A percentile compares a stretch with the other conserved stretches of the same genome.
phyloP scores from a whole-genome alignment of 1,139 yeast genomes.

The Oligophagozyma castellii region DNA sequence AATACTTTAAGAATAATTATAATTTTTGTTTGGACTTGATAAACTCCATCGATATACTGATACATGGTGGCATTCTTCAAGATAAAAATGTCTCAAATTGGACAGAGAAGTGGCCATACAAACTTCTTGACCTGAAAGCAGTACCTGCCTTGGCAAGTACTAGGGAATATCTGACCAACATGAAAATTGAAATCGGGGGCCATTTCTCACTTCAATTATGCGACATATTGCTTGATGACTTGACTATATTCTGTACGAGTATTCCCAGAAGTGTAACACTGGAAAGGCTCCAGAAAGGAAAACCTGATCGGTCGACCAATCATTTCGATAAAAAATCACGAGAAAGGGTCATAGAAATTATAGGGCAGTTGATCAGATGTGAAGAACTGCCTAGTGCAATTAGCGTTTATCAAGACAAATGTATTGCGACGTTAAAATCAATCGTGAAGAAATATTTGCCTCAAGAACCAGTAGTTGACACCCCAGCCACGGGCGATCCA shows the following conservation, averaged over 20 bases:
- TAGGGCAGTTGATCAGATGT: constrained; percentile 47
- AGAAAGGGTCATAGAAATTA: constrained; percentile 30
- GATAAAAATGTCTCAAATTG: constrained; percentile 23
- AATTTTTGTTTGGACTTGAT: constrained; percentile 39
- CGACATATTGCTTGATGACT: constrained; percentile 42
- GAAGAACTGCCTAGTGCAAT: constrained; percentile 55
- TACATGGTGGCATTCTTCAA: constrained; percentile 35
- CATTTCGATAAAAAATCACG: constrained; percentile 14
- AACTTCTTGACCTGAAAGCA: constrained; percentile 36
- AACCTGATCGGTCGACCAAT: constrained; percentile 13
- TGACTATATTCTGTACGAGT: constrained; percentile 40
- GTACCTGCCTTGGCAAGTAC: constrained; percentile 48
- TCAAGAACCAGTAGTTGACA: constrained; percentile 9
- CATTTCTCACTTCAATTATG: constrained; percentile 47
- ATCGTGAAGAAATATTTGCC: constrained; percentile 60
- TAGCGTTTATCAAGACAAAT: constrained; percentile 49
- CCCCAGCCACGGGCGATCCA: constrained; percentile 13
- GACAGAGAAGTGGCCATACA: constrained; percentile 36
- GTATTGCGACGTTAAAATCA: constrained; percentile 55
- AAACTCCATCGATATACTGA: constrained; percentile 41
- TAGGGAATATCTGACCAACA: constrained; percentile 36
- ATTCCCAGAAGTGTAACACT: constrained; percentile 39
- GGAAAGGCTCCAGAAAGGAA: constrained; percentile 30
- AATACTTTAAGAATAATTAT: constrained; percentile 31
- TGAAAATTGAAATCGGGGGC: constrained; percentile 51